Percentiles rank a stretch among this genome's conserved stretches.
These are phyloP conservation scores for Cordyceps pruinosa DNA, from an alignment of 2,329 filamentous ascomycete species.

Conservation along the genomic window DNA sequence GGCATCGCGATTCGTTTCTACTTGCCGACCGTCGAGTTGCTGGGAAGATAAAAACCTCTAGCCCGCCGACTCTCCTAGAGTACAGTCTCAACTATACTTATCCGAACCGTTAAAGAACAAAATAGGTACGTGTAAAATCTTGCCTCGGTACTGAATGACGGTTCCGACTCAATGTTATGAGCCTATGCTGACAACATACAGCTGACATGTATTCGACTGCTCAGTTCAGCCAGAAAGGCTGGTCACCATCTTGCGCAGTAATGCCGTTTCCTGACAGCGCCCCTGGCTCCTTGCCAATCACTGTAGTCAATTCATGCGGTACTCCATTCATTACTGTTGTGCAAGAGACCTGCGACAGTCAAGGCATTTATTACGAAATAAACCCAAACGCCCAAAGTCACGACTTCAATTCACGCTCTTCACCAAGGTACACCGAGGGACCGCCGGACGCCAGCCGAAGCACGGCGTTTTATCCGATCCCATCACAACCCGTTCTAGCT, in stretches of 20 bases:
- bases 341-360: background rate
- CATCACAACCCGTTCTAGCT: too few relatives aligned
- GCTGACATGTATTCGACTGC: constrained; percentile 4
- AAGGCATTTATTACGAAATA: background rate
- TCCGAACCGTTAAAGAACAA: too few relatives aligned
- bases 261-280: constrained; percentile 1
- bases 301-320: background rate
- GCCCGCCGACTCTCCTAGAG: too few relatives aligned
- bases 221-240: constrained; percentile 7
- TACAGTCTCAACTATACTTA: too few relatives aligned
- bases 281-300: background rate
- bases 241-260: background rate
- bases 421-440: background rate
- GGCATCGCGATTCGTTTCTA: background rate
- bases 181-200: background rate
- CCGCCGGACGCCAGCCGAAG: background rate
- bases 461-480: background rate
- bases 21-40: background rate
- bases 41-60: background rate
- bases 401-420: background rate
- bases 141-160: too few relatives aligned
- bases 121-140: too few relatives aligned
- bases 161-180: background rate
- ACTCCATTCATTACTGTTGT: background rate
- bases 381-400: background rate